These are phyloP conservation scores for Acer negundo DNA, from an alignment of 345 rosid species.

Conservation along the genomic window DNA sequence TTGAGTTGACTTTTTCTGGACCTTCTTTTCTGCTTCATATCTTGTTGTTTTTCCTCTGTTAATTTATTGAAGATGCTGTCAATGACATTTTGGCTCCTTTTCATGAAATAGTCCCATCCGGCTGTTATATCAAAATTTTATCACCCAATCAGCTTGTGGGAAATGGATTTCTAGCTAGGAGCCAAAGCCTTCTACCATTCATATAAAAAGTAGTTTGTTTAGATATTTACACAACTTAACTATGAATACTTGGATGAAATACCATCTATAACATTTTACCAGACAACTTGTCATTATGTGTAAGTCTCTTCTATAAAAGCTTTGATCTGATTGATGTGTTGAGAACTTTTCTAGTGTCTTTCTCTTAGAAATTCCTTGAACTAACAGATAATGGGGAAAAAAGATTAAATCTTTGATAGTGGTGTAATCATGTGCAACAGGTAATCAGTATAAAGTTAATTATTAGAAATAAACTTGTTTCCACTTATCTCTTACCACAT, in stretches of 20 bases:
- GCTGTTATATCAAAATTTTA: too few relatives aligned
- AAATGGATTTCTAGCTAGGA: not conserved
- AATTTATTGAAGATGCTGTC: not conserved
- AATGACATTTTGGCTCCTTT: not conserved
- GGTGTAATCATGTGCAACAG: not conserved
- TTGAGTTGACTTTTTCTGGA: not conserved
- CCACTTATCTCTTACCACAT: not conserved
- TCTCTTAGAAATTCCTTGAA: conserved; percentile 3
- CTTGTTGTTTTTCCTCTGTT: not conserved
- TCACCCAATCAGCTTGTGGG: not conserved
- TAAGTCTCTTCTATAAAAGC: not conserved
- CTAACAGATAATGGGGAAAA: not conserved
- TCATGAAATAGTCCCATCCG: not conserved
- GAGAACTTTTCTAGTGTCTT: not conserved
- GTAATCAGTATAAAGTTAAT: not conserved
- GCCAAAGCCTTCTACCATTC: not conserved
- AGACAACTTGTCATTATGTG: not conserved
- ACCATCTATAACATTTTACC: not conserved
- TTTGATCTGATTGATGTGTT: not conserved
- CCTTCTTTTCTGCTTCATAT: not conserved
- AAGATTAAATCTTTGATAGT: not conserved
- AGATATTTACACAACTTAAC: not conserved
- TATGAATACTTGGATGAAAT: not conserved
- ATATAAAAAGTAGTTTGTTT: not conserved
- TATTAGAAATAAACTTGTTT: not conserved